A percentile compares a stretch with the other conserved stretches of the same genome.
Evolutionary conservation across 192 early-diverging fungal species (phyloP).

Genomic region (Gamsiella multidivaricata): DNA sequence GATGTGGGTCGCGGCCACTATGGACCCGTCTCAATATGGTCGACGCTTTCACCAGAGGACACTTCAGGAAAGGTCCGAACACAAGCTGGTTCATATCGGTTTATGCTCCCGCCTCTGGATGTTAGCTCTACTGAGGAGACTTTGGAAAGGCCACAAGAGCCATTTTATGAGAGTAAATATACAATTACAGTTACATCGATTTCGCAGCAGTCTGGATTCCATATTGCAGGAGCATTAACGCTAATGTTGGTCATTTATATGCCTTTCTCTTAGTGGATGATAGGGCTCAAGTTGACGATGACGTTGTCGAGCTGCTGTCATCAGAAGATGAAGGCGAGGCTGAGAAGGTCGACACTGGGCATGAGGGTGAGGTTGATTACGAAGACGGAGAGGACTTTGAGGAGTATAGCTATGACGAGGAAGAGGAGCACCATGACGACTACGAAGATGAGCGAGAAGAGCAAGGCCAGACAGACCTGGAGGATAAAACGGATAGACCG

Average conservation of each 20-base stretch:
- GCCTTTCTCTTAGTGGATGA: not conserved
- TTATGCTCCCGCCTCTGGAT: constrained; percentile 22
- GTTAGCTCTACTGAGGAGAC: not conserved
- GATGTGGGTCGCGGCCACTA: not conserved
- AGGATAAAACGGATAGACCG: not conserved
- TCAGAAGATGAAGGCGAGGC: not conserved
- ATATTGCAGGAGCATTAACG: no score
- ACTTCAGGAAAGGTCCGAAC: not conserved
- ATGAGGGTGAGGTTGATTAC: constrained; percentile 7
- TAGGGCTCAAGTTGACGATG: not conserved
- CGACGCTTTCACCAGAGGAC: not conserved
- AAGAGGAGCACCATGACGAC: not conserved
- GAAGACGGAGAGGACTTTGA: not conserved
- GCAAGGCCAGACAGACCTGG: not conserved
- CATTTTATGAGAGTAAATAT: no score
- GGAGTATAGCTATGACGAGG: not conserved
- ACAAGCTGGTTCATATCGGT: constrained; percentile 5
- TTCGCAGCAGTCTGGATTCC: no score
- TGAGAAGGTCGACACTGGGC: no score
- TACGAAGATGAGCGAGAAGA: constrained; percentile 8
- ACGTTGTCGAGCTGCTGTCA: not conserved
- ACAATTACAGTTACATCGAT: no score
- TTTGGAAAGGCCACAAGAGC: not conserved
- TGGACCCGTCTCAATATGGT: not conserved
- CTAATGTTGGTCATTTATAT: not conserved